Percentiles rank a stretch among this genome's conserved stretches.
These are phyloP conservation scores for Phoma sp. DNA, from an alignment of 2,329 filamentous ascomycete species.

Conservation along the genomic window DNA sequence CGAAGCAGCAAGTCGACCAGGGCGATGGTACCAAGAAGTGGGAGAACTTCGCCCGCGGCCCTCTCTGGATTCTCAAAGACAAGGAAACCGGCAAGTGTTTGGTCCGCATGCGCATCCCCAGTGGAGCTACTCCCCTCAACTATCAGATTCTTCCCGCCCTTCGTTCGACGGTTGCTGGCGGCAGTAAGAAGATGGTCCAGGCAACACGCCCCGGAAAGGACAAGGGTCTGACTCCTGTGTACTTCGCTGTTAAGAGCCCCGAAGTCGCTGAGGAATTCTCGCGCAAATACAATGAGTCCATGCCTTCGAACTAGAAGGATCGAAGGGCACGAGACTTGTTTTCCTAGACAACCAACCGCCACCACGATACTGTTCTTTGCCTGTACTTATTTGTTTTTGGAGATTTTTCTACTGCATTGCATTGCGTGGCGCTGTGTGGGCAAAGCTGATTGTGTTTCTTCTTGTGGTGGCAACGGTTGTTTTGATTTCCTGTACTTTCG, in stretches of 20 bases:
- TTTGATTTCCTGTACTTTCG: no score
- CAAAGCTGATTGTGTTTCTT: constrained; percentile 1
- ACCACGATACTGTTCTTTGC: constrained; percentile 1
- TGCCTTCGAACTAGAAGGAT: constrained; percentile 23
- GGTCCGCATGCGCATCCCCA: constrained; percentile 42
- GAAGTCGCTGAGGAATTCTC: constrained; percentile 41
- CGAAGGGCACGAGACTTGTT: not conserved
- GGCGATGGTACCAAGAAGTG: constrained; percentile 35
- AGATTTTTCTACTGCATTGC: constrained; percentile 19
- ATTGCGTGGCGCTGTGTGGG: constrained; percentile 23
- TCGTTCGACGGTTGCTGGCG: constrained; percentile 28
- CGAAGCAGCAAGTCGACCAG: constrained; percentile 36
- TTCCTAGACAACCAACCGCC: not conserved
- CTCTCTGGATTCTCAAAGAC: constrained; percentile 46
- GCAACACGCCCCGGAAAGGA: constrained; percentile 32
- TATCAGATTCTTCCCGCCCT: constrained; percentile 38
- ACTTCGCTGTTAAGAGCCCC: constrained; percentile 35
- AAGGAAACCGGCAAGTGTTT: constrained; percentile 42
- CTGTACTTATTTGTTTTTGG: constrained; percentile 10
- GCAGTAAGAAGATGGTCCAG: constrained; percentile 39
- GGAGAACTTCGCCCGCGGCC: constrained; percentile 40
- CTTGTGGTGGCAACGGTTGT: not conserved
- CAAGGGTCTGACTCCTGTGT: constrained; percentile 30
- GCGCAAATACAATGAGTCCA: constrained; percentile 35
- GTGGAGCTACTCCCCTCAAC: constrained; percentile 42